Evolutionary conservation across 2,329 filamentous ascomycete species (phyloP), one percentile per base, ranked within the genome.

Genomic region (Fusarium sp.): DNA sequence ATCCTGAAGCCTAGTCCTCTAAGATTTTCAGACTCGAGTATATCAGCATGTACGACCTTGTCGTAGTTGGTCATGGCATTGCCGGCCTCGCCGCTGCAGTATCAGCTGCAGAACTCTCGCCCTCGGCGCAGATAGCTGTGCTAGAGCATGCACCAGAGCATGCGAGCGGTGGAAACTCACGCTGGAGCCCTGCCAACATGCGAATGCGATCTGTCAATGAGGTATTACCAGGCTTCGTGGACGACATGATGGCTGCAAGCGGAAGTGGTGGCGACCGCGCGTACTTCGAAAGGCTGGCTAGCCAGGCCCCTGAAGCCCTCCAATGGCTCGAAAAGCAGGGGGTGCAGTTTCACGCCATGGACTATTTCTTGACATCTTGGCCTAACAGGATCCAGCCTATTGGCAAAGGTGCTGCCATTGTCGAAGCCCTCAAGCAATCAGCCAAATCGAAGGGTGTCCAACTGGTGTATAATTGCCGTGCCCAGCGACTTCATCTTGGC

Each of bases 31-130:
- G 56, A 60, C 56, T 56, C 19, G 22, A 56, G 56, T 60, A 56
- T 60, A 56, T 48, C 51, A 60, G 51, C 37, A 60, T 60, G 51
- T 60, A 60, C 51, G 56, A 60, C 51, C 56, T 60, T 60, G 51
- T 60, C 22, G 43, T 60, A 48, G 51, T 60, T 56, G 51, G 56
- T 49, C 43, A 60, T 60, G 56, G 56, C 43, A 60, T 60, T 48
- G 51, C 56, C 44, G 56, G 56, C 56, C 56, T 60, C 9, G 35
- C 56, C 51, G 56, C 56, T 39, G 56, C 56, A 39, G 56, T 60
- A 56, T 60, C 43, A 56, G 56, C 56, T 48, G 56, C 51, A 60
- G 56, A 60, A 60, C 11, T 5, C 43, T 49, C 43, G 43, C 56
- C 56, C 56, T 60, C 43, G 43, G 51, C 51, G 51, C 51, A 60